Evolutionary conservation across 2,329 filamentous ascomycete species (phyloP), one percentile per base, ranked within the genome.

Genomic region (Herpotrichia juniperi): DNA sequence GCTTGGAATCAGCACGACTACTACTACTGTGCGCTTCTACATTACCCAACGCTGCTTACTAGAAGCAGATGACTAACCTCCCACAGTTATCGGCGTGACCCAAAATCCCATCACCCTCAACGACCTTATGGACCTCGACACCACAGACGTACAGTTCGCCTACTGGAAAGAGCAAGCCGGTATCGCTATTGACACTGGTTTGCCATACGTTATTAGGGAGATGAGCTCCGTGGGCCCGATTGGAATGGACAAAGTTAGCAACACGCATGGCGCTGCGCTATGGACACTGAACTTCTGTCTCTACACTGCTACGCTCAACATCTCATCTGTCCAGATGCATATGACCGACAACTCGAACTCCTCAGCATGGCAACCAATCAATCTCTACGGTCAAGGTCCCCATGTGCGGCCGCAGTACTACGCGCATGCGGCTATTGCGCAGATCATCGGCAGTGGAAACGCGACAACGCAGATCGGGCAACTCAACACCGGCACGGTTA

Each of bases 1-100:
- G 69, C 67, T 24, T 82, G 79, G 79, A 82, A 81, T 56, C 79
- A 82, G 66, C 80, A 82, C 63, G 77, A 82, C 62, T 82, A 82
- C 67, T 81, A 78, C 61, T 81, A 81, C 59, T 81, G 68, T 71
- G 61, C 26, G 67, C 57, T 31, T 22, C 14, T 17, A 9, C 40
- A 4, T 10, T 14, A 16, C 19, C 42, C 7, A 22, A 30, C 17
- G 2, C 19, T 35, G 17, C 32, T 8, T n/a, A 7, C 7, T 32
- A 19, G 6, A 4, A 10, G 9, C 9, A 12, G 17, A n/a, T 12
- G 28, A 12, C 61, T 68, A 59, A 69, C 50, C 31, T n/a, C 1
- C 26, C 42, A 0, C 42, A 72, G 69, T 79, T 62, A 75, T 82
- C 53, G 77, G 75, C 26, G 78, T 81, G 4, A 78, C 79, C 5